Conservation (phyloP, 78 protist species). For the Andalucia godoyi region DNA sequence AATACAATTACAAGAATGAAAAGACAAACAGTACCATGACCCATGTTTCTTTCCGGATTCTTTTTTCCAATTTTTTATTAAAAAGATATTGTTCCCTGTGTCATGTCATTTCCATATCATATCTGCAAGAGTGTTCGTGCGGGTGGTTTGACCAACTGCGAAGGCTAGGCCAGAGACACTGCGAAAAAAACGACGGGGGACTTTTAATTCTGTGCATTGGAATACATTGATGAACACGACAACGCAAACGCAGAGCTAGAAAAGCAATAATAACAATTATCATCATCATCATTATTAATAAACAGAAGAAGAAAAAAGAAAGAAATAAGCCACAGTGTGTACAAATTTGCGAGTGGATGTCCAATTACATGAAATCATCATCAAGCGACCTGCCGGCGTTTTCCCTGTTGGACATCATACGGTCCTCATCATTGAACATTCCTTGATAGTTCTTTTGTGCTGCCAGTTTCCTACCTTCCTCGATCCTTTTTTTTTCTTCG, state of each 20-base stretch:
- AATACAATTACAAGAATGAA: neutral
- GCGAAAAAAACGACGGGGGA: too few relatives aligned
- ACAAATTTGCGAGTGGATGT: too few relatives aligned
- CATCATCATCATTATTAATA: too few relatives aligned
- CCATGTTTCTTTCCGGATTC: neutral
- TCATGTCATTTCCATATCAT: neutral
- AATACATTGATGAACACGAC: neutral
- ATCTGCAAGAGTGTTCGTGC: too few relatives aligned
- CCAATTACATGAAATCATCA: too few relatives aligned
- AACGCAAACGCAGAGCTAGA: too few relatives aligned
- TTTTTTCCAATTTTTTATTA: neutral
- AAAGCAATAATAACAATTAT: too few relatives aligned
- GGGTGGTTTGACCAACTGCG: too few relatives aligned
- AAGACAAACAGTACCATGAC: neutral
- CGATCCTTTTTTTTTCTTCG: neutral
- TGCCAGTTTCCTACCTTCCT: neutral
- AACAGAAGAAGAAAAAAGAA: neutral
- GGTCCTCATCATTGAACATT: too few relatives aligned
- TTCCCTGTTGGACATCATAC: too few relatives aligned
- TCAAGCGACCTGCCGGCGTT: too few relatives aligned
- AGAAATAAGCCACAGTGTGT: neutral
- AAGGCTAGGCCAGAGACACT: too few relatives aligned
- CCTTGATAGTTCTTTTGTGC: conserved; percentile 5
- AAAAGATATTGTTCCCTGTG: neutral
- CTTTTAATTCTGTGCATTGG: neutral